A percentile compares a stretch with the other conserved stretches of the same genome.
Conservation (phyloP, 2,329 filamentous ascomycete genomes). For the Cryoendolithus antarcticus region DNA sequence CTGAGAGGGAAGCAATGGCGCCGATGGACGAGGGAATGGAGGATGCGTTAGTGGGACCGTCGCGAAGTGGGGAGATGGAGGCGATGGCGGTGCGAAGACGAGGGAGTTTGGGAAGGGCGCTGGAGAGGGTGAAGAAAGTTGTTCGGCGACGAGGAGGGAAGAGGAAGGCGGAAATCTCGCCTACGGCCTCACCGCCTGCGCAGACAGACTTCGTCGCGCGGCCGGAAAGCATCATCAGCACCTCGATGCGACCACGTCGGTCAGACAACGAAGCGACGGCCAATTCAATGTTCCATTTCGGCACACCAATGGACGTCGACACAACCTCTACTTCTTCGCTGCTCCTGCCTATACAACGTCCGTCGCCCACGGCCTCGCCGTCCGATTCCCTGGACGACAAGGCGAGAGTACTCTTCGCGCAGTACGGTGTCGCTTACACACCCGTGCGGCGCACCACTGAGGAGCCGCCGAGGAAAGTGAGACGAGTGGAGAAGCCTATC, state of each 20-base stretch:
- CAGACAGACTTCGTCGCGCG: not conserved
- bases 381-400: conserved; percentile 8
- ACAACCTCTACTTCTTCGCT: conserved; percentile 3
- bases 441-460: conserved; percentile 6
- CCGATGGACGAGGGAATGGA: no score
- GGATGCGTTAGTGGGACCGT: not conserved
- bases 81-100: conserved; percentile 2
- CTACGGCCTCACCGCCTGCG: not conserved
- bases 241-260: conserved; percentile 1
- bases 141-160: conserved; percentile 11
- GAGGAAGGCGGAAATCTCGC: conserved; percentile 3
- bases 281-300: not conserved
- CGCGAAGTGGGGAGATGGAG: not conserved
- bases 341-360: conserved; percentile 7
- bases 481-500: conserved; percentile 46
- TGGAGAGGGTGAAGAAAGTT: conserved; percentile 12
- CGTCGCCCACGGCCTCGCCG: conserved; percentile 10
- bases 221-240: not conserved
- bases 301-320: conserved; percentile 1
- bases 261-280: not conserved
- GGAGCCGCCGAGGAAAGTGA: conserved; percentile 15
- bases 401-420: conserved; percentile 29
- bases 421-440: conserved; percentile 27
- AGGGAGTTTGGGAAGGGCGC: conserved; percentile 15
- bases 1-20: no score